These are phyloP conservation scores for Tagetes patula DNA, from an alignment of 129 eudicot species.

Conservation along the genomic window DNA sequence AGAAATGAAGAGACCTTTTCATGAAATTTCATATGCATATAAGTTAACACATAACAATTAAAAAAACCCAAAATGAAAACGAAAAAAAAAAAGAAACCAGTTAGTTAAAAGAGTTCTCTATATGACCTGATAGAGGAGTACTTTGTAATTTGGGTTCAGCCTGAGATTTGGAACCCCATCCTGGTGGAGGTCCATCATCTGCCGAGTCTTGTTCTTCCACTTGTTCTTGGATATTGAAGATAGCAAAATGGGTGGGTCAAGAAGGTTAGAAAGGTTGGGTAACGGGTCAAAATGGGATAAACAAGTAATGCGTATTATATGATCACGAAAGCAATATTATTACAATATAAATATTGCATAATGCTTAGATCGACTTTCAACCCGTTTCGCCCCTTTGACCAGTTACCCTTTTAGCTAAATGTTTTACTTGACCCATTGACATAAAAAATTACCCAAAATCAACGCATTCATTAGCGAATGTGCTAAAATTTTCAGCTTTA, in stretches of 20 bases:
- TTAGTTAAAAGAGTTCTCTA: not conserved
- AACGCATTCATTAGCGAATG: not conserved
- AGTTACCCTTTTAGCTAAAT: not conserved
- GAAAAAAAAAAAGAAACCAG: not conserved
- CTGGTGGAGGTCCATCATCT: conserved; percentile 47
- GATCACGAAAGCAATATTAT: not conserved
- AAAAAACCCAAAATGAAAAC: not conserved
- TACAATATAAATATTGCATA: not conserved
- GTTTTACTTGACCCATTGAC: not conserved
- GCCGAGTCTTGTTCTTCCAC: conserved; percentile 28
- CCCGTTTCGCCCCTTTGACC: not conserved
- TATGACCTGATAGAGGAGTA: conserved; percentile 18
- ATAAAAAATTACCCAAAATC: not conserved
- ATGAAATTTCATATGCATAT: not conserved
- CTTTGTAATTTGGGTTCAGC: conserved; percentile 20
- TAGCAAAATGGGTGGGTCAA: not conserved
- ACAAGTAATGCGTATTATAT: not conserved
- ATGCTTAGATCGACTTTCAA: not conserved
- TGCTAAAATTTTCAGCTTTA: not conserved
- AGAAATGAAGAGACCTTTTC: not conserved
- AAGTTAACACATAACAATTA: not conserved
- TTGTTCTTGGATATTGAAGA: conserved; percentile 12
- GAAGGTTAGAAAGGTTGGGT: not conserved
- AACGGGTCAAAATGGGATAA: not conserved
- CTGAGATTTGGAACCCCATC: conserved; percentile 38